A percentile compares a stretch with the other conserved stretches of the same genome.
Evolutionary conservation across 495 filamentous ascomycete species (phyloP).

Genomic region (Hypoxylon lienhwacheense): DNA sequence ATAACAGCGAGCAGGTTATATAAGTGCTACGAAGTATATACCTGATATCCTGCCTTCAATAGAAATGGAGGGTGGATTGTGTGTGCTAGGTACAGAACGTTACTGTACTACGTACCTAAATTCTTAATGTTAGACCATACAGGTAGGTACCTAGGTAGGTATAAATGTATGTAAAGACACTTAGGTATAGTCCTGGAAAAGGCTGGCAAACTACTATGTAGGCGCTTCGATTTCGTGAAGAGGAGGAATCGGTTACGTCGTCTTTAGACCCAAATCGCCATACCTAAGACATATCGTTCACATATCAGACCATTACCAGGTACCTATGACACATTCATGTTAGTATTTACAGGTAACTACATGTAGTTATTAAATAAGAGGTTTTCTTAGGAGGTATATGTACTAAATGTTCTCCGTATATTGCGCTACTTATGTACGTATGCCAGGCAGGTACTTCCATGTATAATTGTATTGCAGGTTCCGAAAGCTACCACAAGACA

Average conservation of each 20-base stretch:
- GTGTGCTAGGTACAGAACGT: too few species aligned
- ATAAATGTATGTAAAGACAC: neutral
- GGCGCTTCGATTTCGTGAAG: conserved; percentile 13
- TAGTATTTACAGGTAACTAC: neutral
- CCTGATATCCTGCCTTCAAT: neutral
- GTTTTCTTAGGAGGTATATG: too few species aligned
- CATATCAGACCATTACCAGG: too few species aligned
- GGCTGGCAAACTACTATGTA: conserved; percentile 7
- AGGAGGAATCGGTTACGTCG: conserved; percentile 31
- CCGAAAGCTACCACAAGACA: conserved; percentile 10
- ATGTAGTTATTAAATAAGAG: too few species aligned
- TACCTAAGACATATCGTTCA: too few species aligned
- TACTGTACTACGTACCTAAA: too few species aligned
- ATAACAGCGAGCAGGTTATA: too few species aligned
- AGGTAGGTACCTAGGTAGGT: neutral
- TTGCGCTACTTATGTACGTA: neutral
- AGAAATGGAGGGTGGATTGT: too few species aligned
- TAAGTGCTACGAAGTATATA: too few species aligned
- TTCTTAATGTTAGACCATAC: too few species aligned
- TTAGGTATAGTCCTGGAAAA: conserved; percentile 8
- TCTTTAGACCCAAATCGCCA: conserved; percentile 14
- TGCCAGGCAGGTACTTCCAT: neutral
- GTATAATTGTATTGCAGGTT: neutral
- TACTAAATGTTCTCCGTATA: too few species aligned
- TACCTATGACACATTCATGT: too few species aligned